Base-by-base conservation (phyloP, 768 basidiomycete genomes). In the Boletus bicolor region DNA sequence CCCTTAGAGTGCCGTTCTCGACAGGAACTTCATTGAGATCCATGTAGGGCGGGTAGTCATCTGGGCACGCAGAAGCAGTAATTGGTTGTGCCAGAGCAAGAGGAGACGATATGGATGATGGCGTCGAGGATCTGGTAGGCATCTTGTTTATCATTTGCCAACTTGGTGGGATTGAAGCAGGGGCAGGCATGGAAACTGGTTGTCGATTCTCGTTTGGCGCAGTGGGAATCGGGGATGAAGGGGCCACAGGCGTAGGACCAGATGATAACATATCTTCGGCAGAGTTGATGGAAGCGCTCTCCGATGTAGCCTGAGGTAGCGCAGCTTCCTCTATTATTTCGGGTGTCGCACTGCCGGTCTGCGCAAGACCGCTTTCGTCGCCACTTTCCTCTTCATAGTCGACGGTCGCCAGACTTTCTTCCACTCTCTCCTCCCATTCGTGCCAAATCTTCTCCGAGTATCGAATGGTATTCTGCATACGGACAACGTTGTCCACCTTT, bases 371-470 rank as follows among this genome's bases (percentile, higher is more conserved):
- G 35, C 76, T 75, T 51, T 76, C 74, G 47, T 77, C 80, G 41
- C 74, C 70, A 43, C 68, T 76, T 42, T 75, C 82, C 42, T 83
- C 84, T 8, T 82, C 84, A 17, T 82, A 82, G 17, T 84, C 81
- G 28, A 77, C 73, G 35, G 75, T 75, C 4, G 80, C 80, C 35
- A 95, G 72, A 41, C 79, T 81, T 63, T 83, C 80, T 57, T 85
- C 87, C 14, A 97, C 87, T 63, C 83, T 85, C 65, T 91, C 89
- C 72, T 98, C 89, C 95, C 96, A 98, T 73, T 98, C 97, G 64
- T 89, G 88, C 76, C 96, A 86, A 32, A 97, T 91, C 75, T 95
- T 96, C 77, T 98, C 97, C 39, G 93, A 87, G 72, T 98, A 98
- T 51, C 91, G 81, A 63, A 99, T 94, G 19, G 94, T 98, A 67